phyloP scores from a whole-genome alignment of 176 grass and related monocot species.

The Cenchrus fungigraminus region DNA sequence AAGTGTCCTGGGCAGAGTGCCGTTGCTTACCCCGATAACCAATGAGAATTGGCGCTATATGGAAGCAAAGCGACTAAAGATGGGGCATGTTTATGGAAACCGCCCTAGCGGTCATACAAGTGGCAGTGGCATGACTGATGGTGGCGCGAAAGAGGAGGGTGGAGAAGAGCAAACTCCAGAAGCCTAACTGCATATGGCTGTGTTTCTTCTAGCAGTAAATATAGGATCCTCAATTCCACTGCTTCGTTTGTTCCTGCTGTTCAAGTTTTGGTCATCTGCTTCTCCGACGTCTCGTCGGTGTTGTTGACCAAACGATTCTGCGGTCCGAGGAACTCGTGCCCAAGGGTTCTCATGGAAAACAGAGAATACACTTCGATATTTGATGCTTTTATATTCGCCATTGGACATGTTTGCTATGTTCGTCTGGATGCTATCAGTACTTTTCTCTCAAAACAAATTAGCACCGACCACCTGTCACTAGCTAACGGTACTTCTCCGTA shows the following conservation, averaged over 20 bases:
- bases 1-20: slow-evolving; percentile 76
- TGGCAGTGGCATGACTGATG: slow-evolving; percentile 24
- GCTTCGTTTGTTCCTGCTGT: not conserved
- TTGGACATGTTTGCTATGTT: no score
- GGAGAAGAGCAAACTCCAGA: slow-evolving; percentile 32
- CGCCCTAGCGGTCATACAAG: slow-evolving; percentile 37
- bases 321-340: not conserved
- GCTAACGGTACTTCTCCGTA: no score
- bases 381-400: not conserved
- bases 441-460: no score
- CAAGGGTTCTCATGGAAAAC: not conserved
- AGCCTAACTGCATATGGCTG: slow-evolving; percentile 7
- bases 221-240: not conserved
- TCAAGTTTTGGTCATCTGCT: not conserved
- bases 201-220: slow-evolving; percentile 30
- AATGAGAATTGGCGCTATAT: slow-evolving; percentile 86
- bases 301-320: not conserved
- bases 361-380: not conserved
- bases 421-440: no score
- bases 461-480: no score
- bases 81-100: slow-evolving; percentile 78
- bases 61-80: slow-evolving; percentile 83
- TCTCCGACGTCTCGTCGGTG: not conserved
- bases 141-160: not conserved
- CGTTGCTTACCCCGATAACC: slow-evolving; percentile 88